These are phyloP conservation scores for Puya raimondii DNA, from an alignment of 176 grass and related monocot genomes.

Conservation along the genomic window DNA sequence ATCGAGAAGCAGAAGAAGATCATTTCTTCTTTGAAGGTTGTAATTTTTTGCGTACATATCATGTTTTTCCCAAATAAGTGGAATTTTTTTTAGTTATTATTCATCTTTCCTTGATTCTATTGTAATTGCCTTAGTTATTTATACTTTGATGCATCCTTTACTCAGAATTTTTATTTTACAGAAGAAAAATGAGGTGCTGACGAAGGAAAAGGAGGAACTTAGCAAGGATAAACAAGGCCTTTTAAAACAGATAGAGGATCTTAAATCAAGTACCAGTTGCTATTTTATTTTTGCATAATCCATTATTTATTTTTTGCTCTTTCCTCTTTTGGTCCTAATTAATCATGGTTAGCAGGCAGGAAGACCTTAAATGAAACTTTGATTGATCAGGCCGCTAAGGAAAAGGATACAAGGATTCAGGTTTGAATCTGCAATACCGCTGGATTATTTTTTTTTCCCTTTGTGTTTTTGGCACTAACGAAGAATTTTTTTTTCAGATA, in stretches of 20 bases:
- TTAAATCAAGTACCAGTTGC: conserved; percentile 71
- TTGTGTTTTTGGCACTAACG: not conserved
- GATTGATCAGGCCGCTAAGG: conserved; percentile 57
- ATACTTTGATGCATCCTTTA: not conserved
- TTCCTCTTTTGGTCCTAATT: conserved; percentile 18
- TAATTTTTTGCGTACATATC: not conserved
- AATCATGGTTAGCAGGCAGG: conserved; percentile 45
- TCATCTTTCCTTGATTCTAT: conserved; percentile 11
- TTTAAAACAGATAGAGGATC: conserved; percentile 81
- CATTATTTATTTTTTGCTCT: conserved; percentile 9
- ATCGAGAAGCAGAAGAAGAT: conserved; percentile 47
- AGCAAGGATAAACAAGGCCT: conserved; percentile 53
- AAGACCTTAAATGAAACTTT: conserved; percentile 42
- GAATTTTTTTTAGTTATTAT: not conserved
- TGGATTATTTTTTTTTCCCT: not conserved
- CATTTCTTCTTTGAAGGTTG: conserved; percentile 34
- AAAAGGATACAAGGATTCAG: conserved; percentile 95
- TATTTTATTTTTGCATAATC: not conserved
- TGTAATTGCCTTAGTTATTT: conserved; percentile 8
- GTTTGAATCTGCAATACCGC: conserved; percentile 20
- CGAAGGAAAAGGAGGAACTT: conserved; percentile 52
- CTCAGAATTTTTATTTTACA: conserved; percentile 20
- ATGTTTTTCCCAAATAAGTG: not conserved
- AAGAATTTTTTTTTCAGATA: conserved; percentile 45
- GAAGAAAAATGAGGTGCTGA: conserved; percentile 45